phyloP scores from a whole-genome alignment of 202 grass and related monocot genomes.

The Setaria viridis region DNA sequence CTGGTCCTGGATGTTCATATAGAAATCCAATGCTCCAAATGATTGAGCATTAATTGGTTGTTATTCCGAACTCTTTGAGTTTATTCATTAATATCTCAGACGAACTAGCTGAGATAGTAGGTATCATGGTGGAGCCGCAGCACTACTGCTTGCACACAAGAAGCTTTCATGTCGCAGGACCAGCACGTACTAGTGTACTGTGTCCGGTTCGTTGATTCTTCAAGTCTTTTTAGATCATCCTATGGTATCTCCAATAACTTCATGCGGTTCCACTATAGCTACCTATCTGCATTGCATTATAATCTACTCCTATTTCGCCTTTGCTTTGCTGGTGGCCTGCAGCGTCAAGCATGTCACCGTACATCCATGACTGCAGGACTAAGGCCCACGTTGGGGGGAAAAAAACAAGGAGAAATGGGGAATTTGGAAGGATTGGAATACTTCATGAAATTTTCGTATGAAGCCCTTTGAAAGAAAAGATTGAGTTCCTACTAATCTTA shows the following conservation, averaged over 20 bases:
- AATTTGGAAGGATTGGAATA: neutral
- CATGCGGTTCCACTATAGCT: neutral
- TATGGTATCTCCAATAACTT: conserved; percentile 21
- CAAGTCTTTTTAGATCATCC: neutral
- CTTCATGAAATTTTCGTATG: too few species aligned
- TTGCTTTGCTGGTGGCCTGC: neutral
- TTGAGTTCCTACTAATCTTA: neutral
- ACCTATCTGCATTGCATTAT: conserved; percentile 24
- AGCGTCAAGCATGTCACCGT: neutral
- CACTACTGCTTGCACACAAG: neutral
- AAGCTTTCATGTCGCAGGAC: conserved; percentile 22
- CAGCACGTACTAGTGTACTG: neutral
- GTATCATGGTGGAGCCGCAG: conserved; percentile 37
- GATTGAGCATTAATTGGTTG: conserved; percentile 18
- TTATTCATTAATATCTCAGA: conserved; percentile 2
- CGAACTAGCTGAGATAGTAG: neutral
- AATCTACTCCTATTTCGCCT: conserved; percentile 28
- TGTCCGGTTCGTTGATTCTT: neutral
- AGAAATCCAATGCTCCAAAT: too few species aligned
- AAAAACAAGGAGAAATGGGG: too few species aligned
- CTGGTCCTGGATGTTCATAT: neutral
- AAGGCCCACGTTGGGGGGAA: neutral
- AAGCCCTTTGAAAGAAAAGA: neutral
- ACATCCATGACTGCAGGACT: neutral
- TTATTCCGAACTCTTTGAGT: neutral